Conservation (phyloP, 495 filamentous ascomycete genomes). For the Daldinia bambusicola region DNA sequence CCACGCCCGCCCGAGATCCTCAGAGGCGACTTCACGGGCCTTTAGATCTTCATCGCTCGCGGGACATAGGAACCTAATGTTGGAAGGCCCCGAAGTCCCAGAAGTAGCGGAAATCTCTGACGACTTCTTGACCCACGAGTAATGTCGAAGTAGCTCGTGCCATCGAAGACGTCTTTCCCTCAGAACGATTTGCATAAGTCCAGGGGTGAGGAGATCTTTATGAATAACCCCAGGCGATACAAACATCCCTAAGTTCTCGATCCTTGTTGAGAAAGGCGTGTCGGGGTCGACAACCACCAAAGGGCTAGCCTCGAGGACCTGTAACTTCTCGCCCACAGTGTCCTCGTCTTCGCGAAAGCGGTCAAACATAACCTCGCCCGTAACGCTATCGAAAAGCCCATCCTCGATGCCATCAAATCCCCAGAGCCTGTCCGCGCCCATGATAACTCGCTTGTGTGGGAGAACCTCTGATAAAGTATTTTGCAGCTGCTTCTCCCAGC, state of each 20-base stretch:
- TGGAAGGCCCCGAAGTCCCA: not conserved
- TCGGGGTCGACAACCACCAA: not conserved
- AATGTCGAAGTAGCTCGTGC: not conserved
- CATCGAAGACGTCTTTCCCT: not conserved
- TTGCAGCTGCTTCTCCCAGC: not conserved
- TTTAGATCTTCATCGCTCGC: not conserved
- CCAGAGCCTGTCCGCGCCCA: too few species aligned
- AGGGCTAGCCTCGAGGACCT: not conserved
- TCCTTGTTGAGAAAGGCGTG: not conserved
- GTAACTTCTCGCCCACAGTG: not conserved
- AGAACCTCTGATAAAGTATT: not conserved
- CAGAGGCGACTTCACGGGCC: not conserved
- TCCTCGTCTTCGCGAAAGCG: not conserved
- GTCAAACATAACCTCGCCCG: too few species aligned
- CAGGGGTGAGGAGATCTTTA: not conserved
- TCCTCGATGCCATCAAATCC: not conserved
- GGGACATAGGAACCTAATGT: not conserved
- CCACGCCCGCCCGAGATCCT: not conserved
- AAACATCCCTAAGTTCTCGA: not conserved
- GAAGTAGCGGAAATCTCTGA: not conserved
- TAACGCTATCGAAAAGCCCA: not conserved
- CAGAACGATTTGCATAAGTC: not conserved
- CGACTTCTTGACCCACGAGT: not conserved
- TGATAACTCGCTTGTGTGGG: too few species aligned
- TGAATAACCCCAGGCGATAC: not conserved